Evolutionary conservation across 371 early-diverging fungal species (phyloP), one percentile per base, ranked within the genome.

Genomic region (Mucor plumbeus): DNA sequence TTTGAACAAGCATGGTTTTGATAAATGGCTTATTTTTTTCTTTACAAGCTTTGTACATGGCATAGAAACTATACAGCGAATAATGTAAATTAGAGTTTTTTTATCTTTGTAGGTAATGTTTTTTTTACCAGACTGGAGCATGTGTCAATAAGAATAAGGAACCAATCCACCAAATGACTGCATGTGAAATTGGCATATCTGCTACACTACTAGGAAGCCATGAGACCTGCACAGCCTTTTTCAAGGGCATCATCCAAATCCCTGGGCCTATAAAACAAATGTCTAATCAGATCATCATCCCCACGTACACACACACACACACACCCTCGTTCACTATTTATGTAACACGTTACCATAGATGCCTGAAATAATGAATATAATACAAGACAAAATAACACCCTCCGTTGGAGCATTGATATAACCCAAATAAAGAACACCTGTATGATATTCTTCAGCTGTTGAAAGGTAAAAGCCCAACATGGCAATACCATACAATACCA

Each of bases 361-460:
- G 9, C 95, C 95, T 19, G 94, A 92, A 61, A 91, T 70, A 63
- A 91, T 65, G 73, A 91, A 86, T 7, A 89, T 78, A 21, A 86
- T 59, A 74, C 91, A 91, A 7, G 90, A 89, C 7, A 93, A 44
- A 38, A 95, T 79, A 26, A 99, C 86, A n/a, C 97, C 95, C 77
- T 99, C 99, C 1, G 98, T 94, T 11, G 99, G 98, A 8, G 97
- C 99, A 65, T 95, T 97, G 72, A 98, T 77, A 65, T 94, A 91
- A 14, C 97, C 95, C 21, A 99, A 85, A 77, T 94, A 96, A 47
- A 99, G 85, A 0, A 88, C 86, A 10, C 95, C 95, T 1, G 98
- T 97, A 81, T 97, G 95, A 76, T 97, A 99, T 73, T 96, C 97
- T 75, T 99, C 97, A 84, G 95, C 95, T 0, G 96, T 95, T 21